These are phyloP conservation scores for Gonium pectorale DNA, from an alignment of 139 green algal genomes.

Conservation along the genomic window DNA sequence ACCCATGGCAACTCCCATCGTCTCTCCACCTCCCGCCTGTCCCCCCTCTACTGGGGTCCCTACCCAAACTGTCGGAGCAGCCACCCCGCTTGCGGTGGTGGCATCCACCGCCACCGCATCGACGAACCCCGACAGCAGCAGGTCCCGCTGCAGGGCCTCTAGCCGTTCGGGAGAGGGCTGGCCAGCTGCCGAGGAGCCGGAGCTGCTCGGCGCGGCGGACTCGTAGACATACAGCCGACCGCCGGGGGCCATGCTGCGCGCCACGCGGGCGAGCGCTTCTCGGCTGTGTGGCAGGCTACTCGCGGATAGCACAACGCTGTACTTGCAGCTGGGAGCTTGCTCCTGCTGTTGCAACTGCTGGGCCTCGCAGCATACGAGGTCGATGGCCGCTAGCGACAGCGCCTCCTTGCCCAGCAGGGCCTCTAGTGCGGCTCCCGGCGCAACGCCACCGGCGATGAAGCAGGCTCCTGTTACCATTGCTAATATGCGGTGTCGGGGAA, in stretches of 20 bases:
- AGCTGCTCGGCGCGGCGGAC: neutral
- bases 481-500: neutral
- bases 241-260: constrained; percentile 31
- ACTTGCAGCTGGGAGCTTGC: neutral
- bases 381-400: neutral
- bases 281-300: constrained; percentile 11
- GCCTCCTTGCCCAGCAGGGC: constrained; percentile 11
- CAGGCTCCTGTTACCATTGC: neutral
- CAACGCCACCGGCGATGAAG: constrained; percentile 10
- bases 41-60: too few species aligned
- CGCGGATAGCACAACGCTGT: constrained; percentile 6
- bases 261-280: constrained; percentile 15
- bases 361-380: constrained; percentile 28
- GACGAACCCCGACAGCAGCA: constrained; percentile 72
- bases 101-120: constrained; percentile 26
- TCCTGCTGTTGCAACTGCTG: neutral
- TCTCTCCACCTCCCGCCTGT: too few species aligned
- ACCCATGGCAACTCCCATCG: too few species aligned
- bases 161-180: neutral
- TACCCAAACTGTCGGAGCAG: neutral
- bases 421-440: constrained; percentile 13
- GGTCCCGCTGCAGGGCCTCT: constrained; percentile 51
- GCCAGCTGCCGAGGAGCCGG: neutral
- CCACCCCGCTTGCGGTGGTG: neutral
- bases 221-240: constrained; percentile 46